Conservation (phyloP, 140 eudicot genomes). For the Erigeron philadelphicus region DNA sequence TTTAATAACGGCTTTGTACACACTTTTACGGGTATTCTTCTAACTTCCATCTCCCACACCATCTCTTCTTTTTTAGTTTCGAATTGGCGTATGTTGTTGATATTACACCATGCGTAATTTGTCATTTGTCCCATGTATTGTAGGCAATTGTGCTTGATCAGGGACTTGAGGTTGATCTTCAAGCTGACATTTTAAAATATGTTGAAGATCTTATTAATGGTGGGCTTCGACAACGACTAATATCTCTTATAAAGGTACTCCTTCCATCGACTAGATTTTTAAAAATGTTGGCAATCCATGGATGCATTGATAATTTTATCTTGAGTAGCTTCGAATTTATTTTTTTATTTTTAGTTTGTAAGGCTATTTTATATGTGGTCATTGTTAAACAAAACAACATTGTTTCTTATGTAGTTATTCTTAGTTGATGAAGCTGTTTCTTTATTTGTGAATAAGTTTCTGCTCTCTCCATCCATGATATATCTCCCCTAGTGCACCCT, state of each 20-base stretch:
- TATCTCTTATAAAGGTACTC: slow-evolving; percentile 74
- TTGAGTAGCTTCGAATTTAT: no score
- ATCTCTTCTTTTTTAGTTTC: neutral
- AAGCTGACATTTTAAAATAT: slow-evolving; percentile 67
- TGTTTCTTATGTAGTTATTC: no score
- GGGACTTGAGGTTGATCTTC: slow-evolving; percentile 78
- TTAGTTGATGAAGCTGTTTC: no score
- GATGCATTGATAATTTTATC: neutral
- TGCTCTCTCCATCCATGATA: no score
- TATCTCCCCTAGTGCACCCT: no score
- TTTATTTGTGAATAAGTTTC: no score
- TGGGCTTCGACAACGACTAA: slow-evolving; percentile 76
- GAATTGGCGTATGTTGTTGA: neutral
- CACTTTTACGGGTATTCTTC: slow-evolving; percentile 71
- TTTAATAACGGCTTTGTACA: slow-evolving; percentile 70
- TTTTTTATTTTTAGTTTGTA: no score
- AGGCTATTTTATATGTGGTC: no score
- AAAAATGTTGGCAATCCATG: neutral
- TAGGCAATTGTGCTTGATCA: slow-evolving; percentile 97
- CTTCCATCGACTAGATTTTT: neutral
- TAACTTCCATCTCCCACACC: slow-evolving; percentile 12
- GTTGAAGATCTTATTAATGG: slow-evolving; percentile 64
- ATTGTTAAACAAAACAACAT: no score
- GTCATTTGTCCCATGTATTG: slow-evolving; percentile 20
- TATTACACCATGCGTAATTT: slow-evolving; percentile 1